Evolutionary conservation across 495 filamentous ascomycete genomes (phyloP), one percentile per base, ranked within the genome.

Genomic region (Collariella sp.): DNA sequence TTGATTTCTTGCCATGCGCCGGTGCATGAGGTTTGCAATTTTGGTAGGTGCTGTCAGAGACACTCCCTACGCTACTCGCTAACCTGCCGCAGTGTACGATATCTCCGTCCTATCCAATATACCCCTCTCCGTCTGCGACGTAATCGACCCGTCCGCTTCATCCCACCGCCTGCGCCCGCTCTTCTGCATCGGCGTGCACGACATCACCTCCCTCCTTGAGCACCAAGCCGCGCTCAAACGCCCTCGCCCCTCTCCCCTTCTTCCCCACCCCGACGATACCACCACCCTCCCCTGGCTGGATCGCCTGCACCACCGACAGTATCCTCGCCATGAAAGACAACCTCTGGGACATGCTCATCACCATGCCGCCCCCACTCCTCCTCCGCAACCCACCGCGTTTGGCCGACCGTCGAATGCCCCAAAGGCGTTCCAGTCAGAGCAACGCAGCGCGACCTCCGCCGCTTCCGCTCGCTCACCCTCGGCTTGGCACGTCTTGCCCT

Each of bases 241-340:
- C 3, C 49, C 45, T 45, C 54, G 43, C 13, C 43, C 55, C 7
- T 47, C 49, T 3, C 49, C 45, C 46, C 54, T 40, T 10, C 43
- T 53, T 5, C 44, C 49, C 24, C 36, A 46, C 43, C 42, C 56
- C 16, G 70, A 75, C 12, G 84, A 83, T 34, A 65, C 70, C 20
- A 77, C 79, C 11, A n/a, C n/a, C n/a, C n/a, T n/a, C n/a, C n/a
- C 74, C 80, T 1, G 83, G 87, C 12, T 97, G 90, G 91, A 80
- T 95, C 42, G 93, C 93, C 1, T 96, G 91, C 67, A 93, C 91
- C 29, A 97, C 93, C 20, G 93, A 98, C 67, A 89, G 83, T 62
- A 86, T 98, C 48, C 77, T 98, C 34, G 81, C 79, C 52, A 85
- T 86, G 69, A 98, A 96, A 67, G 76, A 81, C 24, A 76, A 83